Base-by-base conservation (phyloP, 768 basidiomycete species). In the Termitomyces sp. region DNA sequence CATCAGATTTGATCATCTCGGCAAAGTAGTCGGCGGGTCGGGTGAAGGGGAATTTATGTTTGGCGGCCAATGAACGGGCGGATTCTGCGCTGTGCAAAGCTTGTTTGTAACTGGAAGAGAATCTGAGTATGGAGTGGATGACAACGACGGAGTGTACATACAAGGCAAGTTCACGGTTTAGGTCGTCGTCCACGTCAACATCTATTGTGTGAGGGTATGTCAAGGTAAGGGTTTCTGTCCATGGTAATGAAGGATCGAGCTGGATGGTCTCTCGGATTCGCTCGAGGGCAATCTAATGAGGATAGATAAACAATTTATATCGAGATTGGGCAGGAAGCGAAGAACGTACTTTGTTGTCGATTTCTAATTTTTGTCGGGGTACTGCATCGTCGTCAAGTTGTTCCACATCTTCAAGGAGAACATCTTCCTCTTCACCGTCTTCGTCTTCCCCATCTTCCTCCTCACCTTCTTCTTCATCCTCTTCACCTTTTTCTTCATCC, bases 1-100 rank as follows among this genome's bases (percentile, higher is more conserved):
- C 77, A 65, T 99, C 97, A 33, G 87, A 88, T 73, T 98, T 98
- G 64, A 98, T 89, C 96, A 98, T 98, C 74, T 98, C 96, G 24
- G 96, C 96, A 62, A 96, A 98, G 71, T 94, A 98, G 73, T 98
- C 96, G 0, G 84, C 65, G 0, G 97, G 97, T 15, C 96, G 88
- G 10, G 91, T 89, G 74, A 97, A 98, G 0, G 94, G 86, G 58
- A 94, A 76, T 24, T 85, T 82, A 69, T 87, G 81, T 65, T 90
- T 87, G 13, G 80, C 73, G n/a, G 92, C 92, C n/a, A 94, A 82
- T 3, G 78, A 68, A 52, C 84, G 85, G 2, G 94, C 94, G 28
- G 80, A 72, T 54, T 87, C 82, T n/a, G 88, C 94, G 41, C 86
- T 75, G 59, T 94, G 87, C 0, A 98, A 77, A 4, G 95, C 94